Base-by-base conservation (phyloP, 2,329 filamentous ascomycete genomes). In the Colletotrichum plurivorum region DNA sequence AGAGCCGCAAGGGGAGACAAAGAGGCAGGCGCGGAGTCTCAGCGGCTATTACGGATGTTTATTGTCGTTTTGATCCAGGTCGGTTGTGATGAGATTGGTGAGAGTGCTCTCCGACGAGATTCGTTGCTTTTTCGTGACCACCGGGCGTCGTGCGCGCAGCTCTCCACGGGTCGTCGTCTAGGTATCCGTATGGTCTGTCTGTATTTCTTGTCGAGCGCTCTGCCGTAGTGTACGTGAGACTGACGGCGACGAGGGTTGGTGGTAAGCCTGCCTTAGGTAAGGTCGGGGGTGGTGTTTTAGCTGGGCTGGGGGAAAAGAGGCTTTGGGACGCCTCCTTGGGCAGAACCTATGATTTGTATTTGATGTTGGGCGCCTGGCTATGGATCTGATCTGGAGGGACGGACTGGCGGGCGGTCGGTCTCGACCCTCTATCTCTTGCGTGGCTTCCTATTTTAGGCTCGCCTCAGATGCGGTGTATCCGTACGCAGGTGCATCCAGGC, bases 91-190 rank as follows among this genome's bases (percentile, higher is more conserved):
- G 31, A 36, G 31, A 36, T 8, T 36, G 31, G 31, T 36, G 10
- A 36, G 31, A 36, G 31, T 8, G 31, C 31, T 36, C 36, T 58
- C 48, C 31, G 48, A 59, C n/a, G 31, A 36, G 31, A 36, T 54
- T 60, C 18, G 55, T 66, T 69, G 62, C 67, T 69, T 69, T 61
- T 69, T 69, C 62, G 67, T 49, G 36, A 61, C 56, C 62, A 69
- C 56, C 55, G 55, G 53, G 49, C 45, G 43, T 66, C 45, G 62
- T 43, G 45, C 55, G 27, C 60, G 36, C 45, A 20, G 49, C 46
- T 52, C 36, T 25, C 22, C 22, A 25, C 22, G 22, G 22, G 22
- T 25, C 22, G 22, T 25, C 22, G 22, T 39, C 20, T 41, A 31
- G 20, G 10, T 10, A 7, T 41, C 16, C 16, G 52, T 22, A n/a